Evolutionary conservation across 2,329 filamentous ascomycete species (phyloP).

Genomic region (Ploettnerulaceae sp.): DNA sequence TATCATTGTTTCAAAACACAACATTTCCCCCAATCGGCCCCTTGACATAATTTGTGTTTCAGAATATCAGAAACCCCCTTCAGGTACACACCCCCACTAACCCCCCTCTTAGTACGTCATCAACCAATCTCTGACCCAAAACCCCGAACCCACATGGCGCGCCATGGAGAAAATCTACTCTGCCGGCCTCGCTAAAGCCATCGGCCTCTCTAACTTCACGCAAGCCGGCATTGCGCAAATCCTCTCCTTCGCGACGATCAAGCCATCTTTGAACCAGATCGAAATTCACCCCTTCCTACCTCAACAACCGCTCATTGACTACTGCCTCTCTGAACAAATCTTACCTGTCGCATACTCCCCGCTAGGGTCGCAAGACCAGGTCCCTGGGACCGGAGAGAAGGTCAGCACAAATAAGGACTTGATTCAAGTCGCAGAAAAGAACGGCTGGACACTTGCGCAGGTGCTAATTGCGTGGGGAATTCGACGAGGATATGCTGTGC

Average conservation of each 20-base stretch:
- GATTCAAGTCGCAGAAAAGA: conserved; percentile 60
- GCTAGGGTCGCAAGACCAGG: conserved; percentile 60
- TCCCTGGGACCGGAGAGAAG: conserved; percentile 62
- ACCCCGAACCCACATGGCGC: conserved; percentile 66
- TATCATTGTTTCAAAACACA: no score
- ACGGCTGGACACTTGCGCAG: conserved; percentile 54
- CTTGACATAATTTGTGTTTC: no score
- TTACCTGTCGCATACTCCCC: conserved; percentile 68
- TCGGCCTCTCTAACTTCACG: conserved; percentile 58
- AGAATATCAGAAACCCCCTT: no score
- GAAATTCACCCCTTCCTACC: conserved; percentile 72
- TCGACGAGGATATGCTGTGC: conserved; percentile 61
- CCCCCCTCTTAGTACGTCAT: conserved; percentile 47
- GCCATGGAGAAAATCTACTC: conserved; percentile 63
- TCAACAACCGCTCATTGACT: conserved; percentile 66
- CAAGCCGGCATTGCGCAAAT: conserved; percentile 50
- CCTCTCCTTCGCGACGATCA: conserved; percentile 43
- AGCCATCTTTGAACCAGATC: conserved; percentile 48
- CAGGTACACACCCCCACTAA: conserved; percentile 8
- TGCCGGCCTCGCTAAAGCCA: conserved; percentile 53
- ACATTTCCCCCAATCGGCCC: no score
- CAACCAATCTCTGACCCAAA: conserved; percentile 60
- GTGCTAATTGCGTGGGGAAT: conserved; percentile 70
- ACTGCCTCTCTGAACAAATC: conserved; percentile 63
- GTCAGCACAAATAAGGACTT: conserved; percentile 56